Percentiles rank a stretch among this genome's conserved stretches.
These are phyloP conservation scores for Helicocarpus griseus DNA, from an alignment of 2,329 filamentous ascomycete genomes.

Conservation along the genomic window DNA sequence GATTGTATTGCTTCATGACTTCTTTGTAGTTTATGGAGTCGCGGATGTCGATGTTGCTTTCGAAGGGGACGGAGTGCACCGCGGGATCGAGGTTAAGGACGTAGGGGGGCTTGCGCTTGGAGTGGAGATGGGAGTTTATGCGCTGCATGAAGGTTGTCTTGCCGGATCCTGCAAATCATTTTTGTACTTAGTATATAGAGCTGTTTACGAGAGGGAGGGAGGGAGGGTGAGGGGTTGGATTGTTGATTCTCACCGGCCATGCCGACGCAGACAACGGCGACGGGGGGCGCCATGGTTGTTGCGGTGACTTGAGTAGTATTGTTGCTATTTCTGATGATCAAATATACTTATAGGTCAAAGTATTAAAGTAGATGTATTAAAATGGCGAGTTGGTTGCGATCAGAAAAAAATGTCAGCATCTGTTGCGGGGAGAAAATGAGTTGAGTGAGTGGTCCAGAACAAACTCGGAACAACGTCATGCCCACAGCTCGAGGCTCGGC, in stretches of 20 bases:
- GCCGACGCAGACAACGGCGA: constrained; percentile 85
- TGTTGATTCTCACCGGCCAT: constrained; percentile 63
- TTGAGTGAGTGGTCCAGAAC: background rate
- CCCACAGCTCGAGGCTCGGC: background rate
- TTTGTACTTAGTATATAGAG: constrained; percentile 6
- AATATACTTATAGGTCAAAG: background rate
- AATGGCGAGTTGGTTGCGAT: background rate
- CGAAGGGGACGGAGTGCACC: constrained; percentile 85
- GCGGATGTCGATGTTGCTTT: constrained; percentile 96
- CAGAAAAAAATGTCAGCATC: background rate
- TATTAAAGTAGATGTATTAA: background rate
- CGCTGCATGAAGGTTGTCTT: constrained; percentile 99
- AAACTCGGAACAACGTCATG: constrained; percentile 1
- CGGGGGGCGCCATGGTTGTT: constrained; percentile 47
- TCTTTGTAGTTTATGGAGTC: constrained; percentile 99
- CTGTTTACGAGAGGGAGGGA: background rate
- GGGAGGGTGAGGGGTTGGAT: background rate
- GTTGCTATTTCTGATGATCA: background rate
- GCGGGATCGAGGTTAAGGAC: constrained; percentile 96
- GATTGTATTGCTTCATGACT: constrained; percentile 98
- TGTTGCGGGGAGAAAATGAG: background rate
- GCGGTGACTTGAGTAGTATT: constrained; percentile 4
- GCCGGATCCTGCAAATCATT: constrained; percentile 57
- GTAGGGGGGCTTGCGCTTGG: constrained; percentile 71
- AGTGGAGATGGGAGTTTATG: constrained; percentile 87